Evolutionary conservation across 2,329 filamentous ascomycete species (phyloP), one percentile per base, ranked within the genome.

Genomic region (Monilinia vaccinii-corymbosi): DNA sequence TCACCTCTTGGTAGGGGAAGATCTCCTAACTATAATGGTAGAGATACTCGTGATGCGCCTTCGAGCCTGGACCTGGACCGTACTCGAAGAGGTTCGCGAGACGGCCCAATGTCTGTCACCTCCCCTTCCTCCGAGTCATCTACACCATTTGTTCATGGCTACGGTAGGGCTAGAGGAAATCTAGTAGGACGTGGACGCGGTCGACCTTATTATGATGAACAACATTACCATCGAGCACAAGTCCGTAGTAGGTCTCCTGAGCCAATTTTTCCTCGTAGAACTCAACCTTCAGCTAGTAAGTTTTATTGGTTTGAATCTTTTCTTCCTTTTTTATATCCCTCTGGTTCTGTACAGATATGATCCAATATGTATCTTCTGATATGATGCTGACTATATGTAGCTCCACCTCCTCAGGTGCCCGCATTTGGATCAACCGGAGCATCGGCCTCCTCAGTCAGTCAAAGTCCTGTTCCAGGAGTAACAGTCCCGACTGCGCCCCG

Each of bases 41-140:
- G 76, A 66, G 75, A 82, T 61, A 67, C 50, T 42, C 71, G 70
- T 64, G 81, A 85, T 67, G 72, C 75, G 1, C 85, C 84, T 0
- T 76, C 85, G 36, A 84, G 83, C 50, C 75, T 87, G 8, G 88
- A 91, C 64, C 78, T 84, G 9, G 84, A 86, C 61, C 80, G 88
- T 61, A 82, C 84, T 21, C 79, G 87, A 58, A 79, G 87, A 50
- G 84, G 81, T 18, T 90, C 87, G 10, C 79, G 88, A 68, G 88
- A 92, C 67, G 88, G 87, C 0, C 87, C 88, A 13, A 80, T 84
- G 25, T 88, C 87, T 1, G 86, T 85, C 21, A 85, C 85, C 5
- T 89, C 88, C 3, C 84, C 83, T 11, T 84, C 83, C 25, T 88
- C 87, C 0, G 88, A 91, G 63, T 79, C 82, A 14, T 78, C 81